Percentiles rank a stretch among this genome's conserved stretches.
phyloP scores from a whole-genome alignment of 2,329 filamentous ascomycete genomes.

The Colletotrichum sp. region DNA sequence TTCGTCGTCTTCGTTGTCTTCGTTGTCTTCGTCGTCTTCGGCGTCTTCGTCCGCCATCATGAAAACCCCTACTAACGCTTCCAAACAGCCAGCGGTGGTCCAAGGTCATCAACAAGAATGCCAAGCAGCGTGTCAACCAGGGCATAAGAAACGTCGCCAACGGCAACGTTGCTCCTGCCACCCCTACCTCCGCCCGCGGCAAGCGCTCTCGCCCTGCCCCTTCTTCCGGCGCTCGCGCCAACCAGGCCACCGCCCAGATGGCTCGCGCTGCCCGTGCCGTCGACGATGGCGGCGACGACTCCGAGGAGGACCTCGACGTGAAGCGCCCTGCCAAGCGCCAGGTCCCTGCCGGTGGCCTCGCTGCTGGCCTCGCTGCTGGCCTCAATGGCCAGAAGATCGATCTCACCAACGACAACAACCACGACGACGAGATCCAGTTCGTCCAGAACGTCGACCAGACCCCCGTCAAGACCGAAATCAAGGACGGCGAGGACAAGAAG shows the following conservation, averaged over 20 bases:
- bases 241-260: constrained; percentile 4
- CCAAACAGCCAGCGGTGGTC: constrained; percentile 40
- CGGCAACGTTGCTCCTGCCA: neutral
- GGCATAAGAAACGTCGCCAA: neutral
- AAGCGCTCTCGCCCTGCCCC: neutral
- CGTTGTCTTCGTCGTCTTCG: neutral
- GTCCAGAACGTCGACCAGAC: neutral
- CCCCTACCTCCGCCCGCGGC: neutral
- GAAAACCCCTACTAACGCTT: neutral
- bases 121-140: constrained; percentile 31
- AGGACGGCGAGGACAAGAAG: constrained; percentile 4
- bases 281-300: constrained; percentile 1
- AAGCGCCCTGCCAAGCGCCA: constrained; percentile 9
- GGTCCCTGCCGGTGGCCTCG: neutral
- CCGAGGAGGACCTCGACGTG: neutral
- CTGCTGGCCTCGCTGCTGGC: neutral
- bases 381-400: neutral
- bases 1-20: neutral
- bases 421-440: neutral
- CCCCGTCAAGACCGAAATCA: constrained; percentile 16
- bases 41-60: neutral
- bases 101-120: constrained; percentile 41
- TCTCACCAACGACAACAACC: constrained; percentile 5
- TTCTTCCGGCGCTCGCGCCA: neutral
- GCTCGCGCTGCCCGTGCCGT: neutral